Percentiles rank a stretch among this genome's conserved stretches.
phyloP scores from a whole-genome alignment of 78 protist genomes.

The Dictyostelium purpureum region DNA sequence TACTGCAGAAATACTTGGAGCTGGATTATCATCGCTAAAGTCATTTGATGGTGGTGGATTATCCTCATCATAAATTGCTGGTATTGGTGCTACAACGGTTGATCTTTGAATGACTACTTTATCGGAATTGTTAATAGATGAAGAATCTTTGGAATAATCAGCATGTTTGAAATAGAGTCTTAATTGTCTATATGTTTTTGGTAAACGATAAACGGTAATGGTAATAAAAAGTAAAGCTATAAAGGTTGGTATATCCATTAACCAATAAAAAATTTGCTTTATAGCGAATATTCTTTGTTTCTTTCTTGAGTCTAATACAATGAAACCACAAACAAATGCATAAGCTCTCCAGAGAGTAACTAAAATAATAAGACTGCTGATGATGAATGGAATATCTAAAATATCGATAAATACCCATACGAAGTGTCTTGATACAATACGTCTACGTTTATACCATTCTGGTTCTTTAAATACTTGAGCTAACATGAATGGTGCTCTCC shows the following conservation, averaged over 20 bases:
- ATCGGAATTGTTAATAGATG: too few relatives aligned
- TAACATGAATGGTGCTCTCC: constrained; percentile 76
- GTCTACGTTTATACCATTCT: background rate
- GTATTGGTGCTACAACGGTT: background rate
- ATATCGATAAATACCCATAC: constrained; percentile 69
- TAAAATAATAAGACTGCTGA: constrained; percentile 47
- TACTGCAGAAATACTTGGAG: background rate
- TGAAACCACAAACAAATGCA: constrained; percentile 54
- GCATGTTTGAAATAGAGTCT: constrained; percentile 1
- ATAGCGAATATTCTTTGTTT: constrained; percentile 41
- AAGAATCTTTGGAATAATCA: background rate
- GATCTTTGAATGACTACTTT: background rate
- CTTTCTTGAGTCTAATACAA: background rate
- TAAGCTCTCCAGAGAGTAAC: constrained; percentile 69
- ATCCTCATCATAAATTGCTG: constrained; percentile 21
- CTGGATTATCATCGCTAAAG: constrained; percentile 18
- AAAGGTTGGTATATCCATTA: constrained; percentile 79
- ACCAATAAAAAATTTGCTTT: constrained; percentile 13
- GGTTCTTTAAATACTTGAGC: background rate
- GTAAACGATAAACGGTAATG: constrained; percentile 50
- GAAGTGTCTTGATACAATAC: constrained; percentile 44
- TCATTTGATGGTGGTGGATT: background rate
- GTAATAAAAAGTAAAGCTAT: constrained; percentile 42
- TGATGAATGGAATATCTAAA: constrained; percentile 75
- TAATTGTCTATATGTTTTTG: constrained; percentile 3